phyloP scores from a whole-genome alignment of 805 yeast genomes.

The Yarrowia hollandica region DNA sequence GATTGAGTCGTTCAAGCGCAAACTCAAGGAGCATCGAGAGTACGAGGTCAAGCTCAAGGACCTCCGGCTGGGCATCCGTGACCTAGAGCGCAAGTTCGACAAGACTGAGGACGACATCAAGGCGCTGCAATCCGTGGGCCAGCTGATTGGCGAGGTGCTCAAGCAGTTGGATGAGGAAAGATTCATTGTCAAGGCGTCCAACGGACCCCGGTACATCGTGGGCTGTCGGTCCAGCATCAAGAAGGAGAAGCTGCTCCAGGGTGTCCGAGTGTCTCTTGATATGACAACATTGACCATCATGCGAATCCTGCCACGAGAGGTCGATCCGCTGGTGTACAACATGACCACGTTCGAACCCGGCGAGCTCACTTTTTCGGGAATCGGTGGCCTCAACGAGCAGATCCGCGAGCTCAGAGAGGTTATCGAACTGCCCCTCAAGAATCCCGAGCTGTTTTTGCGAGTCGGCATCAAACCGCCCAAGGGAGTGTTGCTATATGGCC shows the following conservation, averaged over 20 bases:
- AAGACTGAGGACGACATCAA: constrained; percentile 96
- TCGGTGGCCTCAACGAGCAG: constrained; percentile 96
- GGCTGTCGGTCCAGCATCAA: constrained; percentile 94
- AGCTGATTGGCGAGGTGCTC: constrained; percentile 93
- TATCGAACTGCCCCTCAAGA: constrained; percentile 92
- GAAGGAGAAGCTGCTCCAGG: constrained; percentile 79
- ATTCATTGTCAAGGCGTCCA: constrained; percentile 90
- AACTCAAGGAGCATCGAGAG: constrained; percentile 86
- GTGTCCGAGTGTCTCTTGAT: constrained; percentile 94
- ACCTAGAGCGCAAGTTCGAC: constrained; percentile 76
- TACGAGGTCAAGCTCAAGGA: constrained; percentile 91
- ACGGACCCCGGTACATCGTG: constrained; percentile 96
- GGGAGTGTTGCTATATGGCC: constrained; percentile 94
- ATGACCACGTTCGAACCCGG: constrained; percentile 99
- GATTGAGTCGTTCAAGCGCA: constrained; percentile 73
- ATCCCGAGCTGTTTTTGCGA: constrained; percentile 92
- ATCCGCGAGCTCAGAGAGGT: constrained; percentile 96
- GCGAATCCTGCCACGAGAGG: constrained; percentile 97
- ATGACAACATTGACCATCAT: constrained; percentile 97
- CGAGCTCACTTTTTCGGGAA: constrained; percentile 88
- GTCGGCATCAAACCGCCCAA: constrained; percentile 99
- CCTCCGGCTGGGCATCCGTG: constrained; percentile 78
- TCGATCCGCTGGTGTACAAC: constrained; percentile 95
- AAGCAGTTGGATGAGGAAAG: constrained; percentile 93
- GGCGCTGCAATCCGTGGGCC: constrained; percentile 96